Conservation (phyloP, 225 moss, liverwort and hornwort species). For the Physcomitrellopsis africana region DNA sequence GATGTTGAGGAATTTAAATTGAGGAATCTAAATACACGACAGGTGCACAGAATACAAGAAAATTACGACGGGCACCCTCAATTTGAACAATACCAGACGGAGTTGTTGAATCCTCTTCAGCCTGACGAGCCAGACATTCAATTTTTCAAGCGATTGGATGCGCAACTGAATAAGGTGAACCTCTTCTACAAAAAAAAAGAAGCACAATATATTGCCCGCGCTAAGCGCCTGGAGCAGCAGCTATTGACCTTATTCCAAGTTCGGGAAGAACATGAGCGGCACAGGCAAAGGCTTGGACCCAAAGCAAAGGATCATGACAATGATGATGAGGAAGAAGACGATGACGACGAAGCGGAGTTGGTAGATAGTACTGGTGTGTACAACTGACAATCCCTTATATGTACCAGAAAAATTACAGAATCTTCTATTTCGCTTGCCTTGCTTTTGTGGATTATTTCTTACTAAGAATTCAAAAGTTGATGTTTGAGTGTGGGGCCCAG, state of each 20-base stretch:
- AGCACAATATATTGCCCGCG: slow-evolving; percentile 67
- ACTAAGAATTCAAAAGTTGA: neutral
- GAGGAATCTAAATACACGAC: slow-evolving; percentile 6
- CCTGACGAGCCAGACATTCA: slow-evolving; percentile 47
- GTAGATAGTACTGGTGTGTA: slow-evolving; percentile 37
- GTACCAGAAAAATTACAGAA: neutral
- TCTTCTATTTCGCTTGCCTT: neutral
- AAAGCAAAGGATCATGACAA: slow-evolving; percentile 29
- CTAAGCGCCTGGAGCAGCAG: slow-evolving; percentile 74
- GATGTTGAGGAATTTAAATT: slow-evolving; percentile 16
- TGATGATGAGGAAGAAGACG: slow-evolving; percentile 26
- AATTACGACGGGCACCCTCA: slow-evolving; percentile 40
- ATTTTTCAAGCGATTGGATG: slow-evolving; percentile 76
- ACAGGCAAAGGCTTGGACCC: slow-evolving; percentile 32
- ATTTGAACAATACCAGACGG: slow-evolving; percentile 64
- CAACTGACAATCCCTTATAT: neutral
- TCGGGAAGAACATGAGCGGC: slow-evolving; percentile 46
- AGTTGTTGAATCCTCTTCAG: slow-evolving; percentile 51
- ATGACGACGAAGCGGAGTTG: slow-evolving; percentile 25
- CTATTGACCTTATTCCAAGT: slow-evolving; percentile 67
- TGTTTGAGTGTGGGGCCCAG: neutral
- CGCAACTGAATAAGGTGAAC: slow-evolving; percentile 86
- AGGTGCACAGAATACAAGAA: slow-evolving; percentile 42
- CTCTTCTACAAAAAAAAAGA: slow-evolving; percentile 75
- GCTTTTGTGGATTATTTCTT: neutral